phyloP scores from a whole-genome alignment of 208 protist genomes.

The Giardia duodenalis region DNA sequence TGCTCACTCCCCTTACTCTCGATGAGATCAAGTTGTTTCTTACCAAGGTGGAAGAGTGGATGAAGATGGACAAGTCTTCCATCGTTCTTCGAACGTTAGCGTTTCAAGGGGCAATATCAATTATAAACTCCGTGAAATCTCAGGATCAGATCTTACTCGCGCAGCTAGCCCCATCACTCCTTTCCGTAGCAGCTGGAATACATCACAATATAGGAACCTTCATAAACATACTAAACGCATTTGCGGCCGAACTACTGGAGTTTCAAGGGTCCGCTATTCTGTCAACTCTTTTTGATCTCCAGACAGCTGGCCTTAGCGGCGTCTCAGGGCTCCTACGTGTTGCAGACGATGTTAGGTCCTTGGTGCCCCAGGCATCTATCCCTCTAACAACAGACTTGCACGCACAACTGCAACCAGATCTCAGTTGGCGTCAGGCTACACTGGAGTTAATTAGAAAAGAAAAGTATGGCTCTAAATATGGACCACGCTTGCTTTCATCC shows the following conservation, averaged over 20 bases:
- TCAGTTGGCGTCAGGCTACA: too few species aligned
- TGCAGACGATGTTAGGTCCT: too few species aligned
- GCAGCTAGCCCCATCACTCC: not conserved
- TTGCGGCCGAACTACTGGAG: not conserved
- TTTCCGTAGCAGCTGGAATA: not conserved
- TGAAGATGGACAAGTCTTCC: not conserved
- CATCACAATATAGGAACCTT: not conserved
- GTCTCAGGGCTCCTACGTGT: too few species aligned
- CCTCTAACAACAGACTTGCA: not conserved
- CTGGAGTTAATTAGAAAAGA: too few species aligned
- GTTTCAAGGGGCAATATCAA: not conserved
- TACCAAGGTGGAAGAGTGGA: not conserved
- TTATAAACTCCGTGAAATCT: not conserved
- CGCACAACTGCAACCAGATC: not conserved
- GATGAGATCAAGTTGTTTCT: not conserved
- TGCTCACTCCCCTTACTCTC: not conserved
- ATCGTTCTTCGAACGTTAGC: not conserved
- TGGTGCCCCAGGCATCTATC: not conserved
- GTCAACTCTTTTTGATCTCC: not conserved
- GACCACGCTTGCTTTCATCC: too few species aligned
- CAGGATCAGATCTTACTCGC: too few species aligned
- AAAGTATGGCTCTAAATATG: too few species aligned
- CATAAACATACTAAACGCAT: not conserved
- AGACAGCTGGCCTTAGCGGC: not conserved
- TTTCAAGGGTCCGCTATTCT: not conserved